A percentile compares a stretch with the other conserved stretches of the same genome.
phyloP scores from a whole-genome alignment of 2,329 filamentous ascomycete species.

The Aspergillus sp. region DNA sequence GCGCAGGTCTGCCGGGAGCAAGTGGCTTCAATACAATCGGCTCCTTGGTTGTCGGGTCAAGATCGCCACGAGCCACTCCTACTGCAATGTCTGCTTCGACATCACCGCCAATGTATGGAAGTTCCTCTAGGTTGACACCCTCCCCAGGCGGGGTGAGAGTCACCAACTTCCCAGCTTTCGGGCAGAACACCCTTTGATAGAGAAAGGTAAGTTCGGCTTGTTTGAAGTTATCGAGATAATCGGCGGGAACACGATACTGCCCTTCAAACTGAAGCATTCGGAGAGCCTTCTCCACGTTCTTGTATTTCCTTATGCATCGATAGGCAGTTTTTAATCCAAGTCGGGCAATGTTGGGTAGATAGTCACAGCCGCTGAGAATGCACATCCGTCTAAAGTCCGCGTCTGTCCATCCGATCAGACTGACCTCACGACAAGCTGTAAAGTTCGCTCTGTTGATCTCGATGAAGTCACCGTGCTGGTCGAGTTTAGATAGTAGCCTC shows the following conservation, averaged over 20 bases:
- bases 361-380: conserved; percentile 94
- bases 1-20: conserved; percentile 25
- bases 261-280: conserved; percentile 83
- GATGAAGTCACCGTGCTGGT: conserved; percentile 86
- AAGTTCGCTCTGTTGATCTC: conserved; percentile 89
- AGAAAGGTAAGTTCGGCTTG: conserved; percentile 89
- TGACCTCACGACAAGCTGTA: conserved; percentile 78
- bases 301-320: conserved; percentile 81
- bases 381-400: conserved; percentile 89
- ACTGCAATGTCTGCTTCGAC: conserved; percentile 63
- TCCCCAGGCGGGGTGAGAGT: conserved; percentile 63
- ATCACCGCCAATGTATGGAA: conserved; percentile 73
- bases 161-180: conserved; percentile 61
- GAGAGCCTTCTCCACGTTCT: conserved; percentile 74
- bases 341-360: conserved; percentile 75
- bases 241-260: conserved; percentile 69
- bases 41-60: conserved; percentile 84
- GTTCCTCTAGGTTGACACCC: conserved; percentile 58
- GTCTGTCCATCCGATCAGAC: conserved; percentile 85
- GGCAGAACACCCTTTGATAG: conserved; percentile 92
- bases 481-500: conserved; percentile 83
- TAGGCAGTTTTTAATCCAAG: conserved; percentile 93
- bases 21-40: conserved; percentile 41
- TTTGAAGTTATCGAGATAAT: conserved; percentile 73
- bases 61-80: conserved; percentile 69